phyloP scores from a whole-genome alignment of 306 rosid species.

The Citrullus amarus region DNA sequence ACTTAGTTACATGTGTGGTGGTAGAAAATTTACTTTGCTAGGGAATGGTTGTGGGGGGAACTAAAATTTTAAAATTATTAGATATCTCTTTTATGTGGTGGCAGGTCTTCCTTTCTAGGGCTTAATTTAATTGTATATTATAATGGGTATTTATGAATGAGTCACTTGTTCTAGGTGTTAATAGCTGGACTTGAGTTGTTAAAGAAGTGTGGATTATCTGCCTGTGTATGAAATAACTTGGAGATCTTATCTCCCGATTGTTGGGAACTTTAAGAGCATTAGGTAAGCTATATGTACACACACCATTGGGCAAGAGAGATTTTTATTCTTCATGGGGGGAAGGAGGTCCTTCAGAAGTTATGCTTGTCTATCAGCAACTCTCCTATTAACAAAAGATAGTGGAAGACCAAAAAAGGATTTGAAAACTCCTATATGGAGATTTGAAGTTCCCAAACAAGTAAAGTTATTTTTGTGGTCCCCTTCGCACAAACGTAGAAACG shows the following conservation, averaged over 20 bases:
- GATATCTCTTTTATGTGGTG: not conserved
- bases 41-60: not conserved
- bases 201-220: not conserved
- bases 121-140: not conserved
- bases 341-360: no score
- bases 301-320: not conserved
- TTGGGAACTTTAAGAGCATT: not conserved
- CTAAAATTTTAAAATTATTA: no score
- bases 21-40: not conserved
- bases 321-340: no score
- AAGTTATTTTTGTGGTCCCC: no score
- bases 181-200: not conserved
- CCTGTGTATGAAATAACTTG: not conserved
- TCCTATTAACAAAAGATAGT: no score
- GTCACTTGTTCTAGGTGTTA: not conserved
- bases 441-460: no score
- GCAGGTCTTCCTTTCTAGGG: not conserved
- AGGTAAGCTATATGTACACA: not conserved
- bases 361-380: no score
- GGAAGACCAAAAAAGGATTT: no score
- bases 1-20: not conserved
- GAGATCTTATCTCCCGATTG: not conserved
- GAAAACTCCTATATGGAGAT: no score
- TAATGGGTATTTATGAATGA: not conserved
- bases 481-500: no score